phyloP scores from a whole-genome alignment of 176 grass and related monocot genomes.

The Poa pratensis region DNA sequence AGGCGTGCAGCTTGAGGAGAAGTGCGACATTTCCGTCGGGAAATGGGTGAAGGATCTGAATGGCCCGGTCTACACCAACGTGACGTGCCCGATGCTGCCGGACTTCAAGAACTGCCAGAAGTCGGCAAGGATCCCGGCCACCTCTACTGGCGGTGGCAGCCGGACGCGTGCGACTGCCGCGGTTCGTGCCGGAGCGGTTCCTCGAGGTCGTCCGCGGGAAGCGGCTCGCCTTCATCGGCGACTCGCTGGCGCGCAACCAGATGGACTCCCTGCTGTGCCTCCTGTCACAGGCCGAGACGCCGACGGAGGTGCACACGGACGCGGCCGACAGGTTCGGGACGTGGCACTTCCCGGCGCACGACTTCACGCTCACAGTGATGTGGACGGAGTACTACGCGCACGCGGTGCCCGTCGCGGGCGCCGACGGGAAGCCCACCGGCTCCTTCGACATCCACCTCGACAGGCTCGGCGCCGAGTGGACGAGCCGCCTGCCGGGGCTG shows the following conservation, averaged over 20 bases:
- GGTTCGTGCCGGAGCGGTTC: slow-evolving; percentile 58
- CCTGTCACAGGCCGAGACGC: slow-evolving; percentile 62
- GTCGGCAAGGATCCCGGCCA: slow-evolving; percentile 62
- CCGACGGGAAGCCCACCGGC: slow-evolving; percentile 38
- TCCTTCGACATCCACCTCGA: slow-evolving; percentile 77
- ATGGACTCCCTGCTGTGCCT: slow-evolving; percentile 75
- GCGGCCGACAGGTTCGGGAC: slow-evolving; percentile 47
- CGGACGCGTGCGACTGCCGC: slow-evolving; percentile 57
- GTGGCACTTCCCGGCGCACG: slow-evolving; percentile 60
- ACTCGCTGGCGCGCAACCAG: slow-evolving; percentile 78
- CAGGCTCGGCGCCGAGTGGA: slow-evolving; percentile 56
- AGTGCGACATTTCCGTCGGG: slow-evolving; percentile 59
- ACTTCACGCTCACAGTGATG: slow-evolving; percentile 71
- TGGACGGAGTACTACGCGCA: slow-evolving; percentile 74
- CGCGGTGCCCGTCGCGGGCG: slow-evolving; percentile 6
- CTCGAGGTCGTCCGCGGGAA: slow-evolving; percentile 55
- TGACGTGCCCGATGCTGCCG: slow-evolving; percentile 57
- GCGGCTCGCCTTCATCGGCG: slow-evolving; percentile 71
- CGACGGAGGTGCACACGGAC: slow-evolving; percentile 46
- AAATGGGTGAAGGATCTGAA: slow-evolving; percentile 68
- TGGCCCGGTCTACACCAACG: slow-evolving; percentile 55
- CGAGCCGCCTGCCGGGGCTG: slow-evolving; percentile 38
- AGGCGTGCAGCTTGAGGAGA: slow-evolving; percentile 10
- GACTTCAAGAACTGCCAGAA: slow-evolving; percentile 80
- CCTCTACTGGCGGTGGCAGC: slow-evolving; percentile 74